phyloP scores from a whole-genome alignment of 1,139 yeast genomes.

The Saccharomyces hybrid region DNA sequence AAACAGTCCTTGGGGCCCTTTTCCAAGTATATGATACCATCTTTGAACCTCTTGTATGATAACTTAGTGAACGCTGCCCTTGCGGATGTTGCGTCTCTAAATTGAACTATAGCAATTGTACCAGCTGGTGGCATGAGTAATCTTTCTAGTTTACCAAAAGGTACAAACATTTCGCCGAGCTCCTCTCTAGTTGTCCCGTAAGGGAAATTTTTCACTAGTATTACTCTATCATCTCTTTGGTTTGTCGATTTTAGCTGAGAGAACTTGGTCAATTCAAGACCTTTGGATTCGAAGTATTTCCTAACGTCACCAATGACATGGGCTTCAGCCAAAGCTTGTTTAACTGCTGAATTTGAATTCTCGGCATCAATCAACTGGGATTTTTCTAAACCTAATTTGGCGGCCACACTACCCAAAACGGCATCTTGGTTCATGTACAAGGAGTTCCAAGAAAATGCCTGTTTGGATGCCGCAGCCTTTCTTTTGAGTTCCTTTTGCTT shows the following conservation, averaged over 20 bases:
- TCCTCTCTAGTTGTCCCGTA: conserved; percentile 77
- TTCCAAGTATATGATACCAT: conserved; percentile 79
- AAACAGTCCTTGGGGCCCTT: conserved; percentile 88
- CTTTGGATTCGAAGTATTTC: conserved; percentile 73
- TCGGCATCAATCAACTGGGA: conserved; percentile 82
- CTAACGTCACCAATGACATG: conserved; percentile 90
- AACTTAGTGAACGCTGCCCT: conserved; percentile 84
- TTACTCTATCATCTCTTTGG: conserved; percentile 74
- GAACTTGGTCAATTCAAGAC: conserved; percentile 76
- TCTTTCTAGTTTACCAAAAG: conserved; percentile 72
- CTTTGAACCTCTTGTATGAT: conserved; percentile 81
- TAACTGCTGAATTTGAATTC: conserved; percentile 81
- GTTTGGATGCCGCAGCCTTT: conserved; percentile 75
- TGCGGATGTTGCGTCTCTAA: conserved; percentile 74
- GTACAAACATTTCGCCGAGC: conserved; percentile 69
- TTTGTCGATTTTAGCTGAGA: conserved; percentile 38
- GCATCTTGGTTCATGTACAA: conserved; percentile 87
- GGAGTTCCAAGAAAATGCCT: conserved; percentile 93
- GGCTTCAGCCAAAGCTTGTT: conserved; percentile 96
- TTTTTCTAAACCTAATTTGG: conserved; percentile 73
- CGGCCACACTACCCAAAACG: conserved; percentile 82
- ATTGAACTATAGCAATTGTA: conserved; percentile 92
- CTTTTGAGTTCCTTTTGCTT: conserved; percentile 81
- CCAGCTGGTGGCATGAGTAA: conserved; percentile 95
- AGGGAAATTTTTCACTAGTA: conserved; percentile 84